phyloP scores from a whole-genome alignment of 2,329 filamentous ascomycete species.

The Phoma sp. region DNA sequence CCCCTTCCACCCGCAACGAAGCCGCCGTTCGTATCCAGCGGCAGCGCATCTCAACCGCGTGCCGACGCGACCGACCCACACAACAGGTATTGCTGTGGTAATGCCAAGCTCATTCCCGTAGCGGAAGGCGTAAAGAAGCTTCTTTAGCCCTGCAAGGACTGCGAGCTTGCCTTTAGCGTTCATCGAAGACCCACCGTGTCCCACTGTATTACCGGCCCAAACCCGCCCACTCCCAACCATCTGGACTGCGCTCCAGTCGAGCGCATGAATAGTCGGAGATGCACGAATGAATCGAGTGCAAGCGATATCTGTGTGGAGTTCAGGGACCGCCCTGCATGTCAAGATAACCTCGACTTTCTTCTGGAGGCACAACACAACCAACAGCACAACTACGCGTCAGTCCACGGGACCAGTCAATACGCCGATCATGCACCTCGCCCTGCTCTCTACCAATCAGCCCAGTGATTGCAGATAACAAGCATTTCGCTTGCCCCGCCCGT shows the following conservation, averaged over 20 bases:
- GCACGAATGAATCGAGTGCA: background rate
- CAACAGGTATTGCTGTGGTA: slow-evolving; percentile 2
- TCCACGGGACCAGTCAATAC: background rate
- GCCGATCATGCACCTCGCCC: too few relatives aligned
- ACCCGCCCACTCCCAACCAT: slow-evolving; percentile 1
- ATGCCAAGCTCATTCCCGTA: slow-evolving; percentile 17
- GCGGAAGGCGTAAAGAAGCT: slow-evolving; percentile 16
- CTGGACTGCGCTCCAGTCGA: slow-evolving; percentile 3
- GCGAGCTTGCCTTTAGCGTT: background rate
- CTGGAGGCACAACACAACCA: background rate
- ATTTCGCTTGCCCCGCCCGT: slow-evolving; percentile 13
- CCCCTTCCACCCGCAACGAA: slow-evolving; percentile 4
- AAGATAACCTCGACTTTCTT: background rate
- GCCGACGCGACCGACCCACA: background rate
- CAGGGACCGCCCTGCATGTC: slow-evolving; percentile 4
- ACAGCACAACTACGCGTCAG: background rate
- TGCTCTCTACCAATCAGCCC: background rate
- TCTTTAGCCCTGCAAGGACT: background rate
- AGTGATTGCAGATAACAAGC: slow-evolving; percentile 6
- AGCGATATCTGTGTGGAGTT: background rate
- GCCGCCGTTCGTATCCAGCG: slow-evolving; percentile 7
- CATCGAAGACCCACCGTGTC: too few relatives aligned
- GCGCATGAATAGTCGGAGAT: slow-evolving; percentile 2
- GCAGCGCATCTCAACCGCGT: background rate
- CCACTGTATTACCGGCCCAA: slow-evolving; percentile 3